Evolutionary conservation across 2,329 filamentous ascomycete genomes (phyloP).

Genomic region (Alternaria infectoria): DNA sequence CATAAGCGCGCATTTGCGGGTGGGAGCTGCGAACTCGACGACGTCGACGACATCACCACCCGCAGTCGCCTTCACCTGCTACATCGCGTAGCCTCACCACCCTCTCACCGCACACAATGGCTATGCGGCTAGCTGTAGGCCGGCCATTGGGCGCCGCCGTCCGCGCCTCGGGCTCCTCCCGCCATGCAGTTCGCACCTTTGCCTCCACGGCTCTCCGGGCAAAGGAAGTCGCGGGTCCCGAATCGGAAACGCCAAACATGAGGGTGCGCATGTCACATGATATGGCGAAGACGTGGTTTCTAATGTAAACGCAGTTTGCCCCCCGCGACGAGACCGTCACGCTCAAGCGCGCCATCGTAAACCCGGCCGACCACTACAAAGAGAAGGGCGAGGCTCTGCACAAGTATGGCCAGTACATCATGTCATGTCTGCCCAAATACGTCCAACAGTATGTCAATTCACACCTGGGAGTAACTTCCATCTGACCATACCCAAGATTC

Average conservation of each 20-base stretch:
- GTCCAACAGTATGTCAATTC: slow-evolving; percentile 74
- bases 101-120: slow-evolving; percentile 42
- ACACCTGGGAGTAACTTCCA: not conserved
- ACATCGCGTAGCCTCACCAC: slow-evolving; percentile 32
- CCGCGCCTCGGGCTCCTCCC: slow-evolving; percentile 44
- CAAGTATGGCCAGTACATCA: slow-evolving; percentile 93
- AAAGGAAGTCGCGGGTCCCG: slow-evolving; percentile 53
- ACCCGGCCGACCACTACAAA: slow-evolving; percentile 91
- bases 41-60: slow-evolving; percentile 35
- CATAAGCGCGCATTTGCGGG: slow-evolving; percentile 19
- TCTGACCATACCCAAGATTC: slow-evolving; percentile 60
- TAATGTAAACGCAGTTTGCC: slow-evolving; percentile 46
- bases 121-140: slow-evolving; percentile 49
- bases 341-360: slow-evolving; percentile 80
- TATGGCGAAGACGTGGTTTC: not conserved
- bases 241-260: slow-evolving; percentile 55
- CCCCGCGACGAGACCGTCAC: slow-evolving; percentile 54
- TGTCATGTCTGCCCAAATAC: slow-evolving; percentile 96
- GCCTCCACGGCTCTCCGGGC: slow-evolving; percentile 50
- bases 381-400: slow-evolving; percentile 87
- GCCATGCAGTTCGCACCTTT: slow-evolving; percentile 50
- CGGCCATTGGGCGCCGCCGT: slow-evolving; percentile 48
- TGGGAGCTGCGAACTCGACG: slow-evolving; percentile 20
- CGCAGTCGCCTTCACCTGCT: slow-evolving; percentile 24
- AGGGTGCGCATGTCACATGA: slow-evolving; percentile 40